Evolutionary conservation across 805 yeast species (phyloP), one percentile per base, ranked within the genome.

Genomic region (Saccharomycopsis capsularis): DNA sequence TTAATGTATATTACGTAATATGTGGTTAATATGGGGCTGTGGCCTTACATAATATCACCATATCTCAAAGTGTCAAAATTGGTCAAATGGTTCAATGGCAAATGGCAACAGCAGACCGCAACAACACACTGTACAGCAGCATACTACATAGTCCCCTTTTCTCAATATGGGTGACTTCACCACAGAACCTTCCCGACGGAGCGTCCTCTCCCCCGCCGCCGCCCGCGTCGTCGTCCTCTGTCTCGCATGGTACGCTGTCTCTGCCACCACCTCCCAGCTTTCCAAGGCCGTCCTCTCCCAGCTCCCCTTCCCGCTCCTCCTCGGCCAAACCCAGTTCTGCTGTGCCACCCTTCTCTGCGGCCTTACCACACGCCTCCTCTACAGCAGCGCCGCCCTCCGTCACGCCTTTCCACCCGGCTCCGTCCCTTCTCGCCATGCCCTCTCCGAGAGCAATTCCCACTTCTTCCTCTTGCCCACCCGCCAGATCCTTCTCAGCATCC

Each of bases 401-500:
- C 16, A 43, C 7, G 3, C 18, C 13, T 29, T 42, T 29, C 41
- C 41, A 4, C 41, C 29, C 16, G 47, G 41, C 3, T 40, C 34
- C 6, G 11, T 47, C 19, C 51, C 41, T 15, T 24, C 34, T 3
- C 11, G 11, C 3, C 21, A 36, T 9, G 23, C 36, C 27, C 21
- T 40, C 23, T 23, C 23, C 13, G 34, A 30, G 2, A 24, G 23
- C 22, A 34, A 7, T 4, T 16, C 25, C 36, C 7, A 41, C 4
- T 34, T 34, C n/a, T 9, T 34, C 6, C 6, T 34, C 7, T 6
- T 11, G 38, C 38, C 38, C 18, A 34, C 19, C 38, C 41, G 29
- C 15, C 35, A 16, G 25, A 78, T 84, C 55, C 56, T 82, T 13
- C 91, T 93, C 19, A 68, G 78, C 1, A 87, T 95, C 0, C 76